Evolutionary conservation across 2,329 filamentous ascomycete genomes (phyloP), one percentile per base, ranked within the genome.

Genomic region (Stachybotrys chartarum): DNA sequence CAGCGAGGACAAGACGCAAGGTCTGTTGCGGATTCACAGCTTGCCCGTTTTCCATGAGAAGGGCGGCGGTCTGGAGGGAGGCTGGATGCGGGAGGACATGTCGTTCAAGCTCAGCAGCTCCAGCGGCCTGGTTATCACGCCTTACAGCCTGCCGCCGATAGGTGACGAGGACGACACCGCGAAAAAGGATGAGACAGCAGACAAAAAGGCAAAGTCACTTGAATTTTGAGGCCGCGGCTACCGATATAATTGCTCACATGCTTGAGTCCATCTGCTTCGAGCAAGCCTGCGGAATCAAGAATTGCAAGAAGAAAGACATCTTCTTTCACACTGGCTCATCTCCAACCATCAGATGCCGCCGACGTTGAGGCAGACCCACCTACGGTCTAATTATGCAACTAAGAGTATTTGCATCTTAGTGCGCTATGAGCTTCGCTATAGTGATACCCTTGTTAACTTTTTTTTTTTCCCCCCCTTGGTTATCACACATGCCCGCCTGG

Each of bases 21-120:
- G 94, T 1, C 83, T 97, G 71, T 74, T 97, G 17, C 88, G 86
- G 58, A 83, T 95, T 1, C 90, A 96, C 69, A 86, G 86, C 54
- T 72, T 97, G 42, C 93, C 94, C 0, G 78, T 96, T 1, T 86
- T 90, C 61, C 90, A 95, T 57, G 93, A 97, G 68, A 90, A 89
- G 61, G 93, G 94, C 1, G 91, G 91, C 2, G 91, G 90, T 10
- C 80, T 83, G 2, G 84, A 84, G 57, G 78, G 82, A 45, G 82
- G 82, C 56, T 85, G 84, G 59, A 80, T 87, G 54, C 85, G 89
- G 30, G 90, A 96, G 65, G 91, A 97, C 71, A 81, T 96, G 71
- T 91, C 91, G 5, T 99, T 99, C 70, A 92, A 86, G 58, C 74
- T 99, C 53, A 96, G 91, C 69, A 80, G 90, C 64, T 81, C 82